Evolutionary conservation across 176 grass and related monocot species (phyloP).

Genomic region (Ensete glaucum): DNA sequence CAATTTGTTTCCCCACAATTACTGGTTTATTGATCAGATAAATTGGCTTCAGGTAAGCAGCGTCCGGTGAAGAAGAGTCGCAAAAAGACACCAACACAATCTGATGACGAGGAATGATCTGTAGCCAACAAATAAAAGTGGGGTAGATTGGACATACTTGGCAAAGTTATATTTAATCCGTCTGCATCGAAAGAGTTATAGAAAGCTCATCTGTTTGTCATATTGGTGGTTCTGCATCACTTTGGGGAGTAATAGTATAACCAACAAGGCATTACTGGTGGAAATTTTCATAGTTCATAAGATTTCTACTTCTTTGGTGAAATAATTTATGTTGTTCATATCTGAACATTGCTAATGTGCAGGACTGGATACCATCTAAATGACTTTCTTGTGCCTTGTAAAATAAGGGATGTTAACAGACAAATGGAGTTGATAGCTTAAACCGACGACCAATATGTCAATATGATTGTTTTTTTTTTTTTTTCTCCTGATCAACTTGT

Average conservation of each 20-base stretch:
- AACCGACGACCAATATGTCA: no score
- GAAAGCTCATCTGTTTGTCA: not conserved
- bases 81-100: conserved; percentile 2
- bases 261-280: no score
- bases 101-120: conserved; percentile 6
- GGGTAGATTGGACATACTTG: not conserved
- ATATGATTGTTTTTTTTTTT: not conserved
- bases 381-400: not conserved
- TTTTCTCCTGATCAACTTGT: not conserved
- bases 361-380: not conserved
- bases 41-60: not conserved
- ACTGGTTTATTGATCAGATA: not conserved
- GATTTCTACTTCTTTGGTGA: no score
- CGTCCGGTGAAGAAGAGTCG: conserved; percentile 3
- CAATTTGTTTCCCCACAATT: not conserved
- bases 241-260: not conserved
- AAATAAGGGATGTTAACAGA: not conserved
- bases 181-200: not conserved
- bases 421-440: not conserved
- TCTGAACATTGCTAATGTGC: not conserved
- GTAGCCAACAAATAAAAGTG: not conserved
- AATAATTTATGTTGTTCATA: no score
- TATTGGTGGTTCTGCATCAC: not conserved
- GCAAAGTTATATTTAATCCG: not conserved
- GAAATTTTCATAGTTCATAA: no score